Conservation (phyloP, 164 flowering plant genomes). For the Stephania japonica region DNA sequence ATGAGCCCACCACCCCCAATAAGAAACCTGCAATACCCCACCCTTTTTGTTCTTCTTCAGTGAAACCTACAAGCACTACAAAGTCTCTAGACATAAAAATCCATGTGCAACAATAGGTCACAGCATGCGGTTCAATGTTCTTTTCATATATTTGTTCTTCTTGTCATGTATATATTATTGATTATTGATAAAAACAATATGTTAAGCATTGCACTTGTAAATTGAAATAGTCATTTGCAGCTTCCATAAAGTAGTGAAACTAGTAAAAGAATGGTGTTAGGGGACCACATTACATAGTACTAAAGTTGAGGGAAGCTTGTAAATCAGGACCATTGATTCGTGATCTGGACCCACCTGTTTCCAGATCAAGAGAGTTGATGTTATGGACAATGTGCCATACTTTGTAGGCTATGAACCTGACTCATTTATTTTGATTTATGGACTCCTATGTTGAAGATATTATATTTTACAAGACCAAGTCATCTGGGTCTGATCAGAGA, state of each 20-base stretch:
- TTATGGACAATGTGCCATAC: not conserved
- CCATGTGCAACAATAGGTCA: no score
- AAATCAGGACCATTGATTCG: not conserved
- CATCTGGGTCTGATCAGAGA: not conserved
- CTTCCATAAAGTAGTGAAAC: no score
- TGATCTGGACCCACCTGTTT: not conserved
- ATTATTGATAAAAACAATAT: no score
- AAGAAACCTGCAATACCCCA: not conserved
- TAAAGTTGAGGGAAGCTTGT: not conserved
- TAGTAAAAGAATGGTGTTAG: no score
- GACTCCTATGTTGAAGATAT: not conserved
- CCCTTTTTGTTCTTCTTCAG: not conserved
- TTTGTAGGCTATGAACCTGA: not conserved
- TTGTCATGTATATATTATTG: no score
- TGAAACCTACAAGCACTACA: no score
- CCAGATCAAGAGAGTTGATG: not conserved
- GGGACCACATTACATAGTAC: no score
- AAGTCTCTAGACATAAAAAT: no score
- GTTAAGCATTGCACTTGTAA: no score
- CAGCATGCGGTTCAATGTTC: no score
- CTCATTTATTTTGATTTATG: not conserved
- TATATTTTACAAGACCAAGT: not conserved
- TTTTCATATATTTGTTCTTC: no score
- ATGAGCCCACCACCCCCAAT: slow-evolving; percentile 1
- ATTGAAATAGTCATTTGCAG: no score